These are phyloP conservation scores for Candida nemodendra DNA, from an alignment of 805 yeast species.

Conservation along the genomic window DNA sequence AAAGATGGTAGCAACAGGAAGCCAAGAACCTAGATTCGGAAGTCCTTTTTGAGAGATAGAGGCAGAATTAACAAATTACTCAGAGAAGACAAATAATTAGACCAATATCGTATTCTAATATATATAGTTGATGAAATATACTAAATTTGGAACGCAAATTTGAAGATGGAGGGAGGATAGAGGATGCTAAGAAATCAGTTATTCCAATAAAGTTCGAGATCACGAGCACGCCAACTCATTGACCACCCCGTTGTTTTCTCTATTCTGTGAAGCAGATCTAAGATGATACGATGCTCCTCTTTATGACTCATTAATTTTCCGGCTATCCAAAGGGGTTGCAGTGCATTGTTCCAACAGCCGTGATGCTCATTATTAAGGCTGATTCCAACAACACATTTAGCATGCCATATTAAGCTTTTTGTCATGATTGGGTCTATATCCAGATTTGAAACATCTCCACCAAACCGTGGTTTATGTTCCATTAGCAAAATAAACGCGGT, in stretches of 20 bases:
- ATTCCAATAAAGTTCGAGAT: not conserved
- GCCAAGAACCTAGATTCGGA: too few relatives aligned
- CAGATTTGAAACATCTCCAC: slow-evolving; percentile 4
- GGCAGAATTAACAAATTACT: too few relatives aligned
- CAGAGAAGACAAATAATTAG: too few relatives aligned
- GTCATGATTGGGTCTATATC: slow-evolving; percentile 2
- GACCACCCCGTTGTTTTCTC: slow-evolving; percentile 18
- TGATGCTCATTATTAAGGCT: slow-evolving; percentile 27
- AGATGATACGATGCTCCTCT: slow-evolving; percentile 16
- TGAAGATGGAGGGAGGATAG: too few relatives aligned
- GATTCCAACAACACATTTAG: slow-evolving; percentile 34
- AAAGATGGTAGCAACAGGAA: too few relatives aligned
- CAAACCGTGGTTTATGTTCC: slow-evolving; percentile 36
- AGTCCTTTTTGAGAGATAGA: too few relatives aligned
- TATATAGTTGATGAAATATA: too few relatives aligned
- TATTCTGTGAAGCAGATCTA: slow-evolving; percentile 14
- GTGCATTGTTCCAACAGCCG: slow-evolving; percentile 18
- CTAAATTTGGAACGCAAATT: too few relatives aligned
- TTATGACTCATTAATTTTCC: slow-evolving; percentile 18
- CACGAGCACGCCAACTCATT: slow-evolving; percentile 9
- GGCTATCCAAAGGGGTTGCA: slow-evolving; percentile 25
- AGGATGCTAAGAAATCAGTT: too few relatives aligned
- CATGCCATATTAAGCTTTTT: slow-evolving; percentile 29
- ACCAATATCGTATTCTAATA: too few relatives aligned
- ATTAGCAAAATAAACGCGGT: slow-evolving; percentile 37